phyloP scores from a whole-genome alignment of 2,329 filamentous ascomycete species.

The Neoascochyta sp. region DNA sequence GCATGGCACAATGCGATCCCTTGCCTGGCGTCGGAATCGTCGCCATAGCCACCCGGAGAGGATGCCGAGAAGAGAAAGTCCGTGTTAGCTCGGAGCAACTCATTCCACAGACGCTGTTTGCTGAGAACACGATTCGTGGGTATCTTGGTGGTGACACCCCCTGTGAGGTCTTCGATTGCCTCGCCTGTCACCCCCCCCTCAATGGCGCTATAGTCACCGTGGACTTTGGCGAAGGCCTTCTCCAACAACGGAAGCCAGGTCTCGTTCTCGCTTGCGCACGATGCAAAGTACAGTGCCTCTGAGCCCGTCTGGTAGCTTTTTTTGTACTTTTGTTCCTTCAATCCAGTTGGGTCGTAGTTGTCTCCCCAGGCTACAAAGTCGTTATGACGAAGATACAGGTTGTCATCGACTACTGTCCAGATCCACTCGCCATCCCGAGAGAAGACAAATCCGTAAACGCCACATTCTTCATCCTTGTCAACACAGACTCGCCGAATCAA shows the following conservation, averaged over 20 bases:
- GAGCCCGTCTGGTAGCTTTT: conserved; percentile 70
- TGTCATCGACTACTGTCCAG: conserved; percentile 86
- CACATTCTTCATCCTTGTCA: conserved; percentile 65
- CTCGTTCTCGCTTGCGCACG: conserved; percentile 70
- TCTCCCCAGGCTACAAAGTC: conserved; percentile 71
- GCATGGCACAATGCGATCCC: conserved; percentile 47
- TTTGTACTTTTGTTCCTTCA: conserved; percentile 60
- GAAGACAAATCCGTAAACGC: conserved; percentile 84
- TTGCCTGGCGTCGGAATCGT: conserved; percentile 55
- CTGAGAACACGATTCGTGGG: conserved; percentile 67
- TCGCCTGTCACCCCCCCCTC: conserved; percentile 62
- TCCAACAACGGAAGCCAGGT: conserved; percentile 78
- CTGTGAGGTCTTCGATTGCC: conserved; percentile 56
- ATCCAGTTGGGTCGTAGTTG: conserved; percentile 58
- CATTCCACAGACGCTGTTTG: conserved; percentile 78
- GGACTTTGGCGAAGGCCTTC: conserved; percentile 80
- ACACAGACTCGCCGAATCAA: conserved; percentile 73
- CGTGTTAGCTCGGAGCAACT: conserved; percentile 69
- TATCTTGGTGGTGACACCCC: conserved; percentile 66
- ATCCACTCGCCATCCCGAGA: conserved; percentile 67
- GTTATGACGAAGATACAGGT: conserved; percentile 72
- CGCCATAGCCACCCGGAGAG: conserved; percentile 53
- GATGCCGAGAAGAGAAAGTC: conserved; percentile 70
- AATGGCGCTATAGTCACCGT: conserved; percentile 73
- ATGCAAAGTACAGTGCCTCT: conserved; percentile 72